Conservation (phyloP, 768 basidiomycete species). For the Gautieria morchelliformis region DNA sequence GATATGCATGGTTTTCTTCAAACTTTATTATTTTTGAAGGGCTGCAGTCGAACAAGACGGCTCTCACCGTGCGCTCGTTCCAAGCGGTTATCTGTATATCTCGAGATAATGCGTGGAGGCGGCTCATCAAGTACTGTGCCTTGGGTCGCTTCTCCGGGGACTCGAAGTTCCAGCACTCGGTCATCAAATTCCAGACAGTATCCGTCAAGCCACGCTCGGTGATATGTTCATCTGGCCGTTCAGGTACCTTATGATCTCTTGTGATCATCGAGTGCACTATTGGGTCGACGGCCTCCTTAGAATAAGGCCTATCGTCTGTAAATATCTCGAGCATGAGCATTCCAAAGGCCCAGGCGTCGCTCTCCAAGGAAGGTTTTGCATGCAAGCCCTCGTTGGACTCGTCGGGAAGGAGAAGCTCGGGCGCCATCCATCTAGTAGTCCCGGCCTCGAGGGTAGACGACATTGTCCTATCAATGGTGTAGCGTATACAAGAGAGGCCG, state of each 20-base stretch:
- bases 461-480: neutral
- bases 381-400: neutral
- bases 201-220: neutral
- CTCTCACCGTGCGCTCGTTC: neutral
- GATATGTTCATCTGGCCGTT: neutral
- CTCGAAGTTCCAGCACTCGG: neutral
- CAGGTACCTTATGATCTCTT: neutral
- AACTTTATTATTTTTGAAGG: neutral
- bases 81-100: neutral
- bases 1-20: neutral
- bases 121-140: neutral
- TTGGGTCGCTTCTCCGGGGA: neutral
- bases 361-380: neutral
- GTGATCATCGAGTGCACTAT: neutral
- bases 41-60: neutral
- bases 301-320: slow-evolving; percentile 1
- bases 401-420: neutral
- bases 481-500: neutral
- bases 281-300: neutral
- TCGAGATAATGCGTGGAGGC: neutral
- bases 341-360: slow-evolving; percentile 4
- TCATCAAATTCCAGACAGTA: neutral
- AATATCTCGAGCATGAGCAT: slow-evolving; percentile 8
- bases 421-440: slow-evolving; percentile 7
- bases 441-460: neutral